A percentile compares a stretch with the other conserved stretches of the same genome.
Evolutionary conservation across 306 rosid species (phyloP).

Genomic region (Ceratonia siliqua): DNA sequence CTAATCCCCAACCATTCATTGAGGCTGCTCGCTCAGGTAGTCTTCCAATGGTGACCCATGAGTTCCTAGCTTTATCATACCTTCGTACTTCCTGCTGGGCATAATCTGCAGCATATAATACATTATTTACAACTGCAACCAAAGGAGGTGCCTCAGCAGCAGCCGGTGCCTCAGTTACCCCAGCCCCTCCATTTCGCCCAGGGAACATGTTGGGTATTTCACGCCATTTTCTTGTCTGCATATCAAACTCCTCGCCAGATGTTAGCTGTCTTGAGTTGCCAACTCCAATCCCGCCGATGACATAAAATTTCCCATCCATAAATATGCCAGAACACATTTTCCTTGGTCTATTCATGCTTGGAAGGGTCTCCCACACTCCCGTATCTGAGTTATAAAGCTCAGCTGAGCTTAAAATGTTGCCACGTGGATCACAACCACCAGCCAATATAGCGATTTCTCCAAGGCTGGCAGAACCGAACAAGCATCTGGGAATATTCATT

Average conservation of each 20-base stretch:
- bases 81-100: constrained; percentile 44
- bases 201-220: constrained; percentile 71
- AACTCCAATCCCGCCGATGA: constrained; percentile 64
- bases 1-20: constrained; percentile 73
- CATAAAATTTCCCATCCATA: constrained; percentile 68
- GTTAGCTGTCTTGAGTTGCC: constrained; percentile 38
- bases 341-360: constrained; percentile 63
- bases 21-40: constrained; percentile 57
- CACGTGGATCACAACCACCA: constrained; percentile 65
- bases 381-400: constrained; percentile 76
- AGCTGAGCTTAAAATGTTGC: constrained; percentile 57
- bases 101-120: constrained; percentile 71
- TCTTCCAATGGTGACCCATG: constrained; percentile 56
- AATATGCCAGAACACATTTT: constrained; percentile 71
- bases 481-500: constrained; percentile 68
- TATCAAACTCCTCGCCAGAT: constrained; percentile 71
- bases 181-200: constrained; percentile 38
- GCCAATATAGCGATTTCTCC: constrained; percentile 72
- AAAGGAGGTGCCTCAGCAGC: constrained; percentile 76
- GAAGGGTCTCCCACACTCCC: constrained; percentile 65
- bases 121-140: constrained; percentile 75
- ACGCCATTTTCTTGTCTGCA: constrained; percentile 56
- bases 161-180: constrained; percentile 28
- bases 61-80: constrained; percentile 48
- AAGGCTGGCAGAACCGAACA: constrained; percentile 75